A percentile compares a stretch with the other conserved stretches of the same genome.
Evolutionary conservation across 1,284 basidiomycete genomes (phyloP).

Genomic region (Moesziomyces sp.): DNA sequence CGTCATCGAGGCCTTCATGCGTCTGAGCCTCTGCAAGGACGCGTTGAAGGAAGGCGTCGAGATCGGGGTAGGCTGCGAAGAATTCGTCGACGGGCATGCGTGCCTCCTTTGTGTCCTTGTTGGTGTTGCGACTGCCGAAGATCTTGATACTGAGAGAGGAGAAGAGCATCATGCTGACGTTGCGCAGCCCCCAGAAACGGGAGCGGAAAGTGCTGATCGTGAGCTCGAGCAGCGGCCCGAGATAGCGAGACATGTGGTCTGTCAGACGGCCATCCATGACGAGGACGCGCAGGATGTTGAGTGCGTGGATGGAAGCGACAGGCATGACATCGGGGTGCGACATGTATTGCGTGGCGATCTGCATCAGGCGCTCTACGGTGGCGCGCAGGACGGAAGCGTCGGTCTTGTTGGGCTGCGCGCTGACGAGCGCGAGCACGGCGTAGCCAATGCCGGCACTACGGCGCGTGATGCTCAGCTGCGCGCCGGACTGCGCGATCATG

Average conservation of each 20-base stretch:
- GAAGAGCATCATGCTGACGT: conserved; percentile 68
- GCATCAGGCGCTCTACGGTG: conserved; percentile 43
- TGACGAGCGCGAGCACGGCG: conserved; percentile 66
- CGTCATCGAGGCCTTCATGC: conserved; percentile 1
- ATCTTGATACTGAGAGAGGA: conserved; percentile 63
- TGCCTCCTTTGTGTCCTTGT: conserved; percentile 45
- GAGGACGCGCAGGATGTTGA: conserved; percentile 67
- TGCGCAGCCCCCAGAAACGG: conserved; percentile 67
- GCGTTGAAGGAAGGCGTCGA: conserved; percentile 37
- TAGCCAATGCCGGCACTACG: conserved; percentile 68
- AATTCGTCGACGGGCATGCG: conserved; percentile 51
- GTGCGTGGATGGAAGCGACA: conserved; percentile 60
- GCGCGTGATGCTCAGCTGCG: conserved; percentile 66
- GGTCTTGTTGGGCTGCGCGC: conserved; percentile 45
- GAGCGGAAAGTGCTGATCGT: conserved; percentile 66
- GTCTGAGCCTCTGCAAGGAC: conserved; percentile 18
- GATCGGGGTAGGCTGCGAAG: conserved; percentile 41
- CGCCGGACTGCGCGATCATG: conserved; percentile 40
- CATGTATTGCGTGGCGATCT: conserved; percentile 21
- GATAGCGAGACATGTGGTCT: conserved; percentile 39
- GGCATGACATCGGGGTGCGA: conserved; percentile 34
- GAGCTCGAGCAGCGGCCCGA: conserved; percentile 62
- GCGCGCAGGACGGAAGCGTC: conserved; percentile 28
- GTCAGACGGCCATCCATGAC: conserved; percentile 59
- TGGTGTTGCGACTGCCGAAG: conserved; percentile 52